Conservation (phyloP, 352 stramenopile genomes). For the Halophytophthora batemanensis region DNA sequence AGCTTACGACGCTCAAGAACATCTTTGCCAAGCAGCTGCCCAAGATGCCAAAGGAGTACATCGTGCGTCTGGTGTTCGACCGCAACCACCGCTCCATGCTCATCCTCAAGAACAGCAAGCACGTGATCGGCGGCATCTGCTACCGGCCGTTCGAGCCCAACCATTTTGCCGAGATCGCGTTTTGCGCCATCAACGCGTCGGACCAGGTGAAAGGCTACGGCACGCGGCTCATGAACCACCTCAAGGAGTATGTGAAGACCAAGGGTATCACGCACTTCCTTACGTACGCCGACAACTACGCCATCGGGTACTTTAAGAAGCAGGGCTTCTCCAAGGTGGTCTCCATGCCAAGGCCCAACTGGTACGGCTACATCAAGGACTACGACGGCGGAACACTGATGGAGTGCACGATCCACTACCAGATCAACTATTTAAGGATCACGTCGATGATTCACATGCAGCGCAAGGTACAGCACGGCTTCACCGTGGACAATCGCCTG, state of each 20-base stretch:
- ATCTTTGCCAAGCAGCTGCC: slow-evolving; percentile 97
- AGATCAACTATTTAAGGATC: slow-evolving; percentile 97
- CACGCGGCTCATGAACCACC: slow-evolving; percentile 98
- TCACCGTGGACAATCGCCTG: not conserved
- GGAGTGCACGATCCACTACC: slow-evolving; percentile 98
- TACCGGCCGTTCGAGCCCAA: slow-evolving; percentile 94
- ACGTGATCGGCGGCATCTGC: slow-evolving; percentile 98
- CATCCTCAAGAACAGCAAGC: slow-evolving; percentile 88
- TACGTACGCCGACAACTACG: slow-evolving; percentile 99
- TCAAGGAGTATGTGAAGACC: slow-evolving; percentile 96
- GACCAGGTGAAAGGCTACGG: slow-evolving; percentile 98
- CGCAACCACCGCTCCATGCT: slow-evolving; percentile 92
- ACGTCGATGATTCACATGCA: slow-evolving; percentile 94
- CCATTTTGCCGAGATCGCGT: slow-evolving; percentile 99
- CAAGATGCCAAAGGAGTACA: slow-evolving; percentile 99
- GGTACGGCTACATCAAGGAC: slow-evolving; percentile 99
- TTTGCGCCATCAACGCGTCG: slow-evolving; percentile 96
- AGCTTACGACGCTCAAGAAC: slow-evolving; percentile 96
- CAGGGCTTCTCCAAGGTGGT: slow-evolving; percentile 91
- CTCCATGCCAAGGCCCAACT: slow-evolving; percentile 84
- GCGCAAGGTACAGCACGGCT: slow-evolving; percentile 73
- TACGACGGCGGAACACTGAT: slow-evolving; percentile 99
- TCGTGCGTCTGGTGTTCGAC: slow-evolving; percentile 98
- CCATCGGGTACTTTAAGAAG: slow-evolving; percentile 99
- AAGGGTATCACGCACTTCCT: slow-evolving; percentile 94